Evolutionary conservation across 345 rosid species (phyloP).

Genomic region (Anacardium occidentale): DNA sequence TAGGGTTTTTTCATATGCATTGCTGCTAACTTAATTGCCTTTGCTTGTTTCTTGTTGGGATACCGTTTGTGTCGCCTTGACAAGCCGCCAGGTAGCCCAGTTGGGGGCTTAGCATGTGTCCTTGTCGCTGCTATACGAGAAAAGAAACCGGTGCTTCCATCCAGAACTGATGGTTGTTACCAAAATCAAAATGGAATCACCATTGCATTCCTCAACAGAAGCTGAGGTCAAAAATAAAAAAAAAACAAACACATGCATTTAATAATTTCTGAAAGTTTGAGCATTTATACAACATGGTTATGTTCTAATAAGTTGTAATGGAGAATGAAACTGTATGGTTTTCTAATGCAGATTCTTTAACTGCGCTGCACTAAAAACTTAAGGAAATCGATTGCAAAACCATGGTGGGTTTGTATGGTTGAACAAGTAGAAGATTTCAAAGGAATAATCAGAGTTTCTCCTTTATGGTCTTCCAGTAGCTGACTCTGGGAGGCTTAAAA

Average conservation of each 20-base stretch:
- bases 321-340: no score
- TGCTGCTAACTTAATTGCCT: slow-evolving; percentile 9
- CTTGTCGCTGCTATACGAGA: slow-evolving; percentile 8
- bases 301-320: no score
- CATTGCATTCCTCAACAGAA: no score
- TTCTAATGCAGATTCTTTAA: no score
- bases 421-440: slow-evolving; percentile 70
- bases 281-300: no score
- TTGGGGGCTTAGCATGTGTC: not conserved
- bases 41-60: not conserved
- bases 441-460: slow-evolving; percentile 38
- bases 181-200: not conserved
- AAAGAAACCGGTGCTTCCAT: slow-evolving; percentile 6
- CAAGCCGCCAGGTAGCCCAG: not conserved
- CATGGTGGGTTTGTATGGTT: slow-evolving; percentile 51
- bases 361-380: slow-evolving; percentile 42
- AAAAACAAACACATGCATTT: no score
- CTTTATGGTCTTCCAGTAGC: slow-evolving; percentile 39
- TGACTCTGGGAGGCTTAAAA: slow-evolving; percentile 44
- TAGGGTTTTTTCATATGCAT: slow-evolving; percentile 21
- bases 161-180: slow-evolving; percentile 13
- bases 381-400: slow-evolving; percentile 35
- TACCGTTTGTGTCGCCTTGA: not conserved
- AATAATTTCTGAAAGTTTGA: no score
- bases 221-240: no score